Base-by-base conservation (phyloP, 306 rosid genomes). In the Quercus suber region DNA sequence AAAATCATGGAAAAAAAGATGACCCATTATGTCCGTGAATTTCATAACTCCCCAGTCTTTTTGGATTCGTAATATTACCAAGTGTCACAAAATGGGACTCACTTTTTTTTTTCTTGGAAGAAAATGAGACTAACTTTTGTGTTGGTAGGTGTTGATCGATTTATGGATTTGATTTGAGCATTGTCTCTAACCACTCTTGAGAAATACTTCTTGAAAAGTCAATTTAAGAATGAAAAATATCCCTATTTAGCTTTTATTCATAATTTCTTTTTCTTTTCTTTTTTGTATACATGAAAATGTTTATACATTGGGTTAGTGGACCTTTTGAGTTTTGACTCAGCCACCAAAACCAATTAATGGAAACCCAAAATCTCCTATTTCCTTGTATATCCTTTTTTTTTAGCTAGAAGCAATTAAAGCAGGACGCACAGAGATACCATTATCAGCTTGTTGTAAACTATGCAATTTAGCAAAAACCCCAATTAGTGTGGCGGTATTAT, bases 391-490 rank as follows among this genome's bases (percentile, higher is more conserved):
- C 12, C 45, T 21, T 19, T 27, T 70, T 70, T 0, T 27, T 55
- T 68, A 87, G 45, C 59, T 64, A 25, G 73, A 74, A 76, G 79
- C 72, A 35, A 87, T 13, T 5, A 76, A 59, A 60, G 76, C 57
- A n/a, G 74, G 52, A 49, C 73, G 59, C 56, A 45, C 41, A 1
- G 53, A 51, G n/a, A 43, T 1, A 14, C 45, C 45, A 41, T 41
- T 8, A 3, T 17, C 59, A 55, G 37, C 80, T 73, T 27, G 41
- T 25, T 85, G 55, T 60, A 67, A 75, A 13, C 77, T 9, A 58
- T 75, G 31, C 67, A 94, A 81, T 68, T 84, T 92, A 23, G 97
- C 96, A 84, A 94, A 87, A 25, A 92, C 90, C 19, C 92, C 97
- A 15, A 90, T 89, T 0, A 92, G 60, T 51, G 98, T 83, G 5